phyloP scores from a whole-genome alignment of 2,329 filamentous ascomycete species.

The Fulvia fulva region DNA sequence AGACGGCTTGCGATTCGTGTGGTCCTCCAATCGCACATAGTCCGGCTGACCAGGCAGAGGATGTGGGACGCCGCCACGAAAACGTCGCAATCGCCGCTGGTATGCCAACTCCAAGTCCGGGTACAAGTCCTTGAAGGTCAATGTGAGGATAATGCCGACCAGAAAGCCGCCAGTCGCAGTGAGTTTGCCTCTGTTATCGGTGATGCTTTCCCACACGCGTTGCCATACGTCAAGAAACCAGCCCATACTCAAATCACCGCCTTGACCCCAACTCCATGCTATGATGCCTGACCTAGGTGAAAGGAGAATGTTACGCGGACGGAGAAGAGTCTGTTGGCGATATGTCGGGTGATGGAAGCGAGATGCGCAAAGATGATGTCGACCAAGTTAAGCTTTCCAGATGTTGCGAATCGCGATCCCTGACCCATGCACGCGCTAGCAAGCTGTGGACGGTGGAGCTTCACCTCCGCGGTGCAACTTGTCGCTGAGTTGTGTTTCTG shows the following conservation, averaged over 20 bases:
- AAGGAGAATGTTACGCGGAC: neutral
- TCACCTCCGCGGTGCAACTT: conserved; percentile 10
- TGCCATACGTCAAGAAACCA: conserved; percentile 24
- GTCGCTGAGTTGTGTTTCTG: neutral
- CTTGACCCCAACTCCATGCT: neutral
- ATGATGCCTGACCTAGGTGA: neutral
- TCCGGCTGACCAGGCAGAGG: conserved; percentile 27
- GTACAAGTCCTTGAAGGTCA: conserved; percentile 77
- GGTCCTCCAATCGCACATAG: conserved; percentile 31
- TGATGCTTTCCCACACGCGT: conserved; percentile 28
- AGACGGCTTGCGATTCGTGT: conserved; percentile 20
- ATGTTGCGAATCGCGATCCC: neutral
- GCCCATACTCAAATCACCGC: conserved; percentile 14
- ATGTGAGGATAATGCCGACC: conserved; percentile 69
- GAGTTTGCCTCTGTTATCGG: conserved; percentile 33
- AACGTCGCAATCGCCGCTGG: conserved; percentile 40
- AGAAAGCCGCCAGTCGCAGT: conserved; percentile 52
- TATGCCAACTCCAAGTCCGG: conserved; percentile 67
- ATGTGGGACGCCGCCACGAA: conserved; percentile 22
- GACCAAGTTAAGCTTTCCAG: neutral
- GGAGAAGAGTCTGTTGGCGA: neutral
- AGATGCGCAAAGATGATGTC: conserved; percentile 3
- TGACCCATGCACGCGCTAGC: neutral
- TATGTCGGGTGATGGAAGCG: conserved; percentile 1
- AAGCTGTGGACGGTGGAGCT: conserved; percentile 2